Conservation (phyloP, 345 rosid species). For the Ceriops tagal region DNA sequence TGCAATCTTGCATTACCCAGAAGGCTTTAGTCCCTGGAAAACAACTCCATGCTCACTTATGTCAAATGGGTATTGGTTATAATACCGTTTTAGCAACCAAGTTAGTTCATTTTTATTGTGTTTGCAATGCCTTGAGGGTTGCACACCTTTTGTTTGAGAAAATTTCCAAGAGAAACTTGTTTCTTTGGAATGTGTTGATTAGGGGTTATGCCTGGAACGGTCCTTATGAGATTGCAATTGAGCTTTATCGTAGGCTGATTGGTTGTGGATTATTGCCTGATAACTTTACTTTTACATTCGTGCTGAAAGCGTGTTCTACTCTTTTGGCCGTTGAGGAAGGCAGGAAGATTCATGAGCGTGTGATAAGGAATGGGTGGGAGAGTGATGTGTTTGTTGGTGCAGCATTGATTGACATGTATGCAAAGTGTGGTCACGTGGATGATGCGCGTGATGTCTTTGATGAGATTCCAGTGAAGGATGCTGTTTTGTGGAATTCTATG, state of each 20-base stretch:
- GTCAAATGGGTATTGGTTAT: conserved; percentile 23
- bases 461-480: conserved; percentile 26
- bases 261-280: conserved; percentile 25
- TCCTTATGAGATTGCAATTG: conserved; percentile 27
- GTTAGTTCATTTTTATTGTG: conserved; percentile 28
- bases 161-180: conserved; percentile 26
- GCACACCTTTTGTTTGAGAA: conserved; percentile 37
- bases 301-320: conserved; percentile 34
- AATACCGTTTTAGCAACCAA: conserved; percentile 26
- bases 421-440: conserved; percentile 28
- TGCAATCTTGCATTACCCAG: conserved; percentile 25
- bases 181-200: conserved; percentile 39
- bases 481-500: conserved; percentile 42
- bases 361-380: conserved; percentile 24
- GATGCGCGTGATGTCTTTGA: conserved; percentile 30
- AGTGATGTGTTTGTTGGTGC: conserved; percentile 38
- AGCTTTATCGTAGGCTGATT: conserved; percentile 26
- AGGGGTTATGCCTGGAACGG: conserved; percentile 39
- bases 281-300: conserved; percentile 38
- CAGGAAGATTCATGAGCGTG: conserved; percentile 32
- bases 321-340: conserved; percentile 31
- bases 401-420: conserved; percentile 39
- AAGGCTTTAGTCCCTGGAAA: conserved; percentile 27
- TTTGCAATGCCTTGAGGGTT: conserved; percentile 18
- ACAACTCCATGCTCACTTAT: conserved; percentile 33